phyloP scores from a whole-genome alignment of 2,329 filamentous ascomycete species.

The Pyricularia sp. region DNA sequence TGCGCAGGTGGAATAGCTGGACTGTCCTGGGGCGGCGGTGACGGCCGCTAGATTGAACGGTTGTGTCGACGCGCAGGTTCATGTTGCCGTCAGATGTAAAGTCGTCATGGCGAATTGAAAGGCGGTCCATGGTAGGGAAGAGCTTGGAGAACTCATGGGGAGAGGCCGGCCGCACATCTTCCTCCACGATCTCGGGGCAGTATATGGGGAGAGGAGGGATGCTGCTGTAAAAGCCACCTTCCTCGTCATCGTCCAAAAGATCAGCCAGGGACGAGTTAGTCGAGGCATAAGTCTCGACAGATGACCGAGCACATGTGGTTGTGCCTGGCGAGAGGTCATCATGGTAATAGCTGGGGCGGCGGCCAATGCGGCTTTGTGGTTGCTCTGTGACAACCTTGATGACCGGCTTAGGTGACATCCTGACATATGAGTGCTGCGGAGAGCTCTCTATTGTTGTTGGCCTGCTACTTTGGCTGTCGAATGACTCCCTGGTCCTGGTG shows the following conservation, averaged over 20 bases:
- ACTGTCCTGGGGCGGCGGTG: slow-evolving; percentile 48
- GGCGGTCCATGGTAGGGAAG: slow-evolving; percentile 74
- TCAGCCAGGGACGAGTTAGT: slow-evolving; percentile 55
- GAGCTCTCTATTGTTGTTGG: slow-evolving; percentile 8
- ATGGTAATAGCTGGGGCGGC: slow-evolving; percentile 4
- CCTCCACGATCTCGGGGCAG: slow-evolving; percentile 50
- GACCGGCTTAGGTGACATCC: background rate
- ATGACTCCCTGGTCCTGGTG: slow-evolving; percentile 9
- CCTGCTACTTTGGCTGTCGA: slow-evolving; percentile 8
- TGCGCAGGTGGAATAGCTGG: slow-evolving; percentile 84
- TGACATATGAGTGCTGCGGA: slow-evolving; percentile 3
- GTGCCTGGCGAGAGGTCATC: slow-evolving; percentile 31
- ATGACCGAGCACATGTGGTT: slow-evolving; percentile 42
- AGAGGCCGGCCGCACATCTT: slow-evolving; percentile 64
- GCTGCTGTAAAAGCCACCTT: slow-evolving; percentile 17
- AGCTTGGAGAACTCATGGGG: slow-evolving; percentile 74
- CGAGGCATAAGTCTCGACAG: slow-evolving; percentile 73
- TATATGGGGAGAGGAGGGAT: slow-evolving; percentile 50
- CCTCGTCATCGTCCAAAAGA: slow-evolving; percentile 28
- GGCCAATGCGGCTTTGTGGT: background rate
- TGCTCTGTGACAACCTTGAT: background rate
- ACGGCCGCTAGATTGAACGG: slow-evolving; percentile 46
- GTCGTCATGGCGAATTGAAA: slow-evolving; percentile 85
- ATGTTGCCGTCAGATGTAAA: slow-evolving; percentile 87
- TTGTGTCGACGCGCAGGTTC: slow-evolving; percentile 84